phyloP scores from a whole-genome alignment of 2,329 filamentous ascomycete genomes.

The Pseudogymnoascus sp. region DNA sequence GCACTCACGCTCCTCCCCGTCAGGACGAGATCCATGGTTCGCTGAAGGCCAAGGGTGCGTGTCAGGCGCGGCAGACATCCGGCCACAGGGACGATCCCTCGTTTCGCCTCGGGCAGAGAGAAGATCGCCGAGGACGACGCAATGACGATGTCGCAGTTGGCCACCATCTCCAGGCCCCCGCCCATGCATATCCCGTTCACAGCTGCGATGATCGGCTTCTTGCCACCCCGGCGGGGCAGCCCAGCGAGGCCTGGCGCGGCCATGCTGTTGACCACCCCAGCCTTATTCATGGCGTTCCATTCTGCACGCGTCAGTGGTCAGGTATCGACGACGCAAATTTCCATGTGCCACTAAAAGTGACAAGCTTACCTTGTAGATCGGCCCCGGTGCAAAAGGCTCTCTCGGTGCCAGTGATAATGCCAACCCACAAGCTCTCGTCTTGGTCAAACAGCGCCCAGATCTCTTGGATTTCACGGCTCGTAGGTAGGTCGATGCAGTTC shows the following conservation, averaged over 20 bases:
- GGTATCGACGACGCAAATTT: constrained; percentile 16
- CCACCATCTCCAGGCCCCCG: constrained; percentile 65
- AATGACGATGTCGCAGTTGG: constrained; percentile 65
- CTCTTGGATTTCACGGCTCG: constrained; percentile 33
- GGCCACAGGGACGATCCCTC: constrained; percentile 61
- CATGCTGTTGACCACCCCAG: constrained; percentile 16
- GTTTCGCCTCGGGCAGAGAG: constrained; percentile 59
- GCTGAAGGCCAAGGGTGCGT: constrained; percentile 53
- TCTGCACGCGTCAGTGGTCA: constrained; percentile 30
- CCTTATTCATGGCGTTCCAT: constrained; percentile 38
- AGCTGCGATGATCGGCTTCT: constrained; percentile 66
- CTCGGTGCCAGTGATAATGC: constrained; percentile 54
- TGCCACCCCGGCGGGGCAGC: constrained; percentile 55
- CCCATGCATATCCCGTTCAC: constrained; percentile 67
- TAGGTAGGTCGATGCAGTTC: constrained; percentile 41
- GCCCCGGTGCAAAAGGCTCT: constrained; percentile 60
- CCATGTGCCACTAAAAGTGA: constrained; percentile 39
- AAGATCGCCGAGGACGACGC: constrained; percentile 52
- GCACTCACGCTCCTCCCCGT: constrained; percentile 52
- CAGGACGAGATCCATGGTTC: constrained; percentile 62
- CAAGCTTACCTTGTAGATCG: constrained; percentile 45
- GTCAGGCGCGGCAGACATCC: constrained; percentile 60
- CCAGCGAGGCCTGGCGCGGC: constrained; percentile 51
- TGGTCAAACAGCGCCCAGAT: constrained; percentile 53
- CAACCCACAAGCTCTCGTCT: constrained; percentile 52